Evolutionary conservation across 1,284 basidiomycete genomes (phyloP).

Genomic region (Ustilago vetiveriae): DNA sequence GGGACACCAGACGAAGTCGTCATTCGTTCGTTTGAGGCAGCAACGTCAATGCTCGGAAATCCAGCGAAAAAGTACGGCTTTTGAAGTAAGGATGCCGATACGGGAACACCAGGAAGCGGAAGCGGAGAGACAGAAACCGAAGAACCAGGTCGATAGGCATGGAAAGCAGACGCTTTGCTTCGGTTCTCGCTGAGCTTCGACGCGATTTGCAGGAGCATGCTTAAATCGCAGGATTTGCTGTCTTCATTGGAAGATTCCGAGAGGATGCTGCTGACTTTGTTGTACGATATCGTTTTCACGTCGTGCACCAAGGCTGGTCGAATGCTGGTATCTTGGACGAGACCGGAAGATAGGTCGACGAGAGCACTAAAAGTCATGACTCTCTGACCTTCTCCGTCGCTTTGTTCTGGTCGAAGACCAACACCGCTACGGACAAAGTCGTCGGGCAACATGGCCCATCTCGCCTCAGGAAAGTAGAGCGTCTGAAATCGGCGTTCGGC

Average conservation of each 20-base stretch:
- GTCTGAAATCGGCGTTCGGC: slow-evolving; percentile 48
- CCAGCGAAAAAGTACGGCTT: slow-evolving; percentile 50
- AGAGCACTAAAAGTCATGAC: slow-evolving; percentile 85
- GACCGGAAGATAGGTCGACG: slow-evolving; percentile 73
- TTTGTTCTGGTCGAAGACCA: slow-evolving; percentile 56
- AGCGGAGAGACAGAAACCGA: slow-evolving; percentile 22
- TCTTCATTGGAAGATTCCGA: background rate
- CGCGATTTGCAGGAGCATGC: slow-evolving; percentile 67
- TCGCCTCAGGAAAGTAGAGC: slow-evolving; percentile 57
- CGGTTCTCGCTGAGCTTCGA: slow-evolving; percentile 44
- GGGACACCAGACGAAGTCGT: background rate
- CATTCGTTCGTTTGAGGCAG: background rate
- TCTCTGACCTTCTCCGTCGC: slow-evolving; percentile 64
- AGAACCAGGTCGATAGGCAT: slow-evolving; percentile 1
- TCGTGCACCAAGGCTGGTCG: slow-evolving; percentile 79
- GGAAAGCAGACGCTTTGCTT: slow-evolving; percentile 1
- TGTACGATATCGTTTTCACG: slow-evolving; percentile 76
- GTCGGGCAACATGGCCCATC: slow-evolving; percentile 71
- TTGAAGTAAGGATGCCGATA: background rate
- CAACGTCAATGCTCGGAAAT: slow-evolving; percentile 39
- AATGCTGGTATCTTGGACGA: slow-evolving; percentile 78
- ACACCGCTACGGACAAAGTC: slow-evolving; percentile 59
- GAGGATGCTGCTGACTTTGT: slow-evolving; percentile 70
- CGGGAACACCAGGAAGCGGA: slow-evolving; percentile 19
- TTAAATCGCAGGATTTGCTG: slow-evolving; percentile 65